phyloP scores from a whole-genome alignment of 805 yeast species.

The Kodamaea sagamina region DNA sequence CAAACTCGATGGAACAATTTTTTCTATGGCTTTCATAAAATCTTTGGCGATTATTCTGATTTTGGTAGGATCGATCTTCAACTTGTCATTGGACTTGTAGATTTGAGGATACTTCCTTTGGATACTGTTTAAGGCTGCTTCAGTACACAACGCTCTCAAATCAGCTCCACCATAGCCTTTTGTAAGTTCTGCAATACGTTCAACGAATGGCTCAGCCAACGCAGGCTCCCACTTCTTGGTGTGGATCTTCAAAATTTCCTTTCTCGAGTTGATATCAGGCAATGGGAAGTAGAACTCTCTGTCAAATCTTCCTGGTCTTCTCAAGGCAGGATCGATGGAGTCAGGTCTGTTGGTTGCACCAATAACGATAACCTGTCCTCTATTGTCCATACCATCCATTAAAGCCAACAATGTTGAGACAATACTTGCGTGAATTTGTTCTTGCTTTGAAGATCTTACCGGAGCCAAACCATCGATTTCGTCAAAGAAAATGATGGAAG shows the following conservation, averaged over 20 bases:
- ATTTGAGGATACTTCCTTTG: slow-evolving; percentile 94
- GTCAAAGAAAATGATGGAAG: slow-evolving; percentile 93
- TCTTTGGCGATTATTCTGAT: slow-evolving; percentile 79
- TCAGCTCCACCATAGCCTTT: slow-evolving; percentile 99
- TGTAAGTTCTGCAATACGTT: slow-evolving; percentile 72
- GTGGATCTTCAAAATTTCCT: slow-evolving; percentile 78
- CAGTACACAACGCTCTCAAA: slow-evolving; percentile 89
- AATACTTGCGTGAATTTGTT: slow-evolving; percentile 96
- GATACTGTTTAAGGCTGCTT: slow-evolving; percentile 89
- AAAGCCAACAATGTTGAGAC: slow-evolving; percentile 92
- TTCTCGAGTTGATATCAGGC: slow-evolving; percentile 80
- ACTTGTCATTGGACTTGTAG: slow-evolving; percentile 71
- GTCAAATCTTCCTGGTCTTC: slow-evolving; percentile 97
- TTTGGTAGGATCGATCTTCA: slow-evolving; percentile 67
- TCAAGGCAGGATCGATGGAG: slow-evolving; percentile 95
- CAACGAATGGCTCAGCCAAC: slow-evolving; percentile 55
- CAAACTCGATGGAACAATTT: slow-evolving; percentile 89
- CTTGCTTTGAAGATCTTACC: slow-evolving; percentile 95
- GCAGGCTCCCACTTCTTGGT: slow-evolving; percentile 89
- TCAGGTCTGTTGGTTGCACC: slow-evolving; percentile 99
- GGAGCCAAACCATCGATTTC: slow-evolving; percentile 99
- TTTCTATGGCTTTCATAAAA: slow-evolving; percentile 81
- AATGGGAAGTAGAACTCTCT: slow-evolving; percentile 95
- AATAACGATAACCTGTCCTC: slow-evolving; percentile 97
- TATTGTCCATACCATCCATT: slow-evolving; percentile 99